Evolutionary conservation across 495 filamentous ascomycete species (phyloP).

Genomic region (Xylaria bambusicola): DNA sequence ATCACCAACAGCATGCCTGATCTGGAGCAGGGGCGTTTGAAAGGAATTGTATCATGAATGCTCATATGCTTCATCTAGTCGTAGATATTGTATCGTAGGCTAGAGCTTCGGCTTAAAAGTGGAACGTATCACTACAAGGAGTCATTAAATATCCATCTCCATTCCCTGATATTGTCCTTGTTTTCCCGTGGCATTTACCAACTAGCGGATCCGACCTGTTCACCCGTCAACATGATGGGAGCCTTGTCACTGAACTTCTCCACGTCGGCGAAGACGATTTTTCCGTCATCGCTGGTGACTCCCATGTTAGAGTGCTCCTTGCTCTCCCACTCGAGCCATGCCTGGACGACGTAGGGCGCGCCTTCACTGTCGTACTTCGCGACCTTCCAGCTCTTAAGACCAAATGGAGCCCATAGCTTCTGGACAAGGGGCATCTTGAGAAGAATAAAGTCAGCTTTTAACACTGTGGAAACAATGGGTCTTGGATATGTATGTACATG

Average conservation of each 20-base stretch:
- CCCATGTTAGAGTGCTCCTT: slow-evolving; percentile 11
- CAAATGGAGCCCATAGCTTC: slow-evolving; percentile 17
- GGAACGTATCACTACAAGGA: neutral
- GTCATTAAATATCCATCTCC: neutral
- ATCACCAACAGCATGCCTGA: no score
- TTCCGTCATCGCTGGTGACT: neutral
- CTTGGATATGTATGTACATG: slow-evolving; percentile 15
- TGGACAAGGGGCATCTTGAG: slow-evolving; percentile 31
- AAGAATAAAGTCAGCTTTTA: neutral
- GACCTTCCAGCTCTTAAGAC: slow-evolving; percentile 32
- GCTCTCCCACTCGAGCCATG: slow-evolving; percentile 28
- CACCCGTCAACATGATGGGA: neutral
- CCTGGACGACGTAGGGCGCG: slow-evolving; percentile 18
- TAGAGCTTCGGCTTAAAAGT: neutral
- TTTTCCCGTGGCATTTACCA: neutral
- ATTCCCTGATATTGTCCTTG: neutral
- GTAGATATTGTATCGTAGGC: no score
- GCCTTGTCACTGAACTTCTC: slow-evolving; percentile 22
- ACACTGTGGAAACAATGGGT: neutral
- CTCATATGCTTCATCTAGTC: no score
- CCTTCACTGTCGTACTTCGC: slow-evolving; percentile 21
- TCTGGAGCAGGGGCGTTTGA: no score
- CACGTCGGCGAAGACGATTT: slow-evolving; percentile 24
- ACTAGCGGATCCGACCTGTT: neutral
- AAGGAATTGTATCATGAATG: no score